Evolutionary conservation across 352 stramenopile genomes (phyloP).

Genomic region (Pilasporangium apinafurcum): DNA sequence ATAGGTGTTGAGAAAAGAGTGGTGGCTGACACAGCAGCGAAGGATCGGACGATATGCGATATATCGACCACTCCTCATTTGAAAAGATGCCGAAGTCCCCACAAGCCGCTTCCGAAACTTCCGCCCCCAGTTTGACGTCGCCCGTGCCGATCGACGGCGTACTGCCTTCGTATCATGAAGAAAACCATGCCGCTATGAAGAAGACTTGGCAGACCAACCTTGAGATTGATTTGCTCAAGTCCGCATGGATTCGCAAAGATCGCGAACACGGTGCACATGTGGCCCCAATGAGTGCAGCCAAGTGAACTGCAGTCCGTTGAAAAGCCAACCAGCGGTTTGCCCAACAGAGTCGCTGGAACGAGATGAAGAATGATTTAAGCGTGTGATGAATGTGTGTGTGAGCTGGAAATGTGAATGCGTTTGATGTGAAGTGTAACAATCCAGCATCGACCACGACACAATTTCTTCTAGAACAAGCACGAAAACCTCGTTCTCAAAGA

Average conservation of each 20-base stretch:
- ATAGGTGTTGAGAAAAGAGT: no score
- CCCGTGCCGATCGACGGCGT: conserved; percentile 9
- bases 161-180: conserved; percentile 9
- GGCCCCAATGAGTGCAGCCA: no score
- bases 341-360: not conserved
- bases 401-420: no score
- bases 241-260: conserved; percentile 54
- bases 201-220: conserved; percentile 62
- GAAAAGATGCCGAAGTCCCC: conserved; percentile 15
- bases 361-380: no score
- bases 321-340: not conserved
- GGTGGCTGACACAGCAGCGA: no score
- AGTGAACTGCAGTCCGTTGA: conserved; percentile 1
- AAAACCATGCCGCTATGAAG: conserved; percentile 44
- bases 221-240: conserved; percentile 59
- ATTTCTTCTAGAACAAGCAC: no score
- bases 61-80: no score
- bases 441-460: no score
- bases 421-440: no score
- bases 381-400: no score
- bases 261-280: conserved; percentile 15
- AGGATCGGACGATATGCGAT: no score
- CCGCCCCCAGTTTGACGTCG: not conserved
- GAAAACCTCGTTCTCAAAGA: no score
- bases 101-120: not conserved